Base-by-base conservation (phyloP, 768 basidiomycete genomes). In the Suillus brevipes region DNA sequence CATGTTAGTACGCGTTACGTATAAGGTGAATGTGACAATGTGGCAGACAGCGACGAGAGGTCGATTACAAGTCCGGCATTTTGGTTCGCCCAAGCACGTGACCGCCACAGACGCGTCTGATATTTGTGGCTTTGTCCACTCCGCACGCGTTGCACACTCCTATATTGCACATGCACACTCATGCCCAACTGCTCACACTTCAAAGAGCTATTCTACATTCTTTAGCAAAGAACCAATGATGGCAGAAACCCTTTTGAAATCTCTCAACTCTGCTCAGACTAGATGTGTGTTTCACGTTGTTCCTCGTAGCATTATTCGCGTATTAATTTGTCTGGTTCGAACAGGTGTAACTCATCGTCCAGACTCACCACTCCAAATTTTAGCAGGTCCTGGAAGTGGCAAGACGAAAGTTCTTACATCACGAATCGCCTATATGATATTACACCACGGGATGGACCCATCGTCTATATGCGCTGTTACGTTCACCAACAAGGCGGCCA, bases 401-500 rank as follows among this genome's bases (percentile, higher is more conserved):
- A 90, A 90, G 73, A 90, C 89, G 0, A 88, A 84, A 75, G 87
- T 91, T 31, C 73, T 92, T 31, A 90, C 87, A 6, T 84, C 87
- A 57, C 83, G 91, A 18, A 87, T 91, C 55, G 89, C 86, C 4
- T 80, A 90, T 72, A 78, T 92, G 25, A 86, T 91, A 59, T 72
- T 84, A 7, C 73, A 81, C 36, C 84, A 87, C 69, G 69, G 69
- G 31, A 71, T 89, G 12, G 72, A 80, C 13, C 84, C 90, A 2
- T 79, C 81, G 5, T 80, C 85, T 20, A 89, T 92, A 75, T 90
- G 89, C 70, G 89, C 89, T 3, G 90, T 95, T 13, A 97, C 87
- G 0, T 97, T 95, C 74, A 95, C 94, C 12, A 94, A 94, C 78
- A 94, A 94, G 75, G 93, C 94, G 18, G 92, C 94, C 1, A 89